Percentiles rank a stretch among this genome's conserved stretches.
These are phyloP conservation scores for Monilinia fructigena DNA, from an alignment of 2,329 filamentous ascomycete species.

Conservation along the genomic window DNA sequence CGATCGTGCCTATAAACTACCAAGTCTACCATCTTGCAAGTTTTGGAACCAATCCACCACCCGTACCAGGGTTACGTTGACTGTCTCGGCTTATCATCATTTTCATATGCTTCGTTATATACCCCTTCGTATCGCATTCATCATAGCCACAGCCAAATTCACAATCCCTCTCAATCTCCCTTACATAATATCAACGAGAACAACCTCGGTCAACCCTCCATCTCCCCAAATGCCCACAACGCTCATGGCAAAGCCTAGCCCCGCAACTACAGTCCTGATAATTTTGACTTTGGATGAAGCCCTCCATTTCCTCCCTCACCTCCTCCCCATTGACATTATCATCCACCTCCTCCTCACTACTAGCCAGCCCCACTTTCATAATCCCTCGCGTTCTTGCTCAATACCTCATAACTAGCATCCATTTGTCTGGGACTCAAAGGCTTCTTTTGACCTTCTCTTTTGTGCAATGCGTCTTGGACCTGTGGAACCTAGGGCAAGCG, in stretches of 20 bases:
- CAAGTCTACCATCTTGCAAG: not conserved
- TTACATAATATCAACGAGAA: conserved; percentile 30
- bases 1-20: not conserved
- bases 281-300: conserved; percentile 54
- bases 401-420: conserved; percentile 71
- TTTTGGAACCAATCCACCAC: not conserved
- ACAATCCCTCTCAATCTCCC: not conserved
- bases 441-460: conserved; percentile 34
- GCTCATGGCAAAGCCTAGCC: conserved; percentile 59
- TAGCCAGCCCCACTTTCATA: conserved; percentile 46
- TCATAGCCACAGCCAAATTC: not conserved
- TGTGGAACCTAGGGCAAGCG: conserved; percentile 16
- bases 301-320: conserved; percentile 56
- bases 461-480: conserved; percentile 18
- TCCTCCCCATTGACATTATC: conserved; percentile 58
- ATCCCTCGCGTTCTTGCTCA: conserved; percentile 47
- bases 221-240: conserved; percentile 67
- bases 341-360: conserved; percentile 50
- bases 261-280: conserved; percentile 53
- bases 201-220: conserved; percentile 44
- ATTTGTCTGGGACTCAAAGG: conserved; percentile 43
- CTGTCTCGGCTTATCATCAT: not conserved
- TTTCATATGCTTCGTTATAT: conserved; percentile 9
- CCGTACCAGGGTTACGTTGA: not conserved
- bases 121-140: not conserved